These are phyloP conservation scores for Carex myosuroides DNA, from an alignment of 176 grass and related monocot genomes.

Conservation along the genomic window DNA sequence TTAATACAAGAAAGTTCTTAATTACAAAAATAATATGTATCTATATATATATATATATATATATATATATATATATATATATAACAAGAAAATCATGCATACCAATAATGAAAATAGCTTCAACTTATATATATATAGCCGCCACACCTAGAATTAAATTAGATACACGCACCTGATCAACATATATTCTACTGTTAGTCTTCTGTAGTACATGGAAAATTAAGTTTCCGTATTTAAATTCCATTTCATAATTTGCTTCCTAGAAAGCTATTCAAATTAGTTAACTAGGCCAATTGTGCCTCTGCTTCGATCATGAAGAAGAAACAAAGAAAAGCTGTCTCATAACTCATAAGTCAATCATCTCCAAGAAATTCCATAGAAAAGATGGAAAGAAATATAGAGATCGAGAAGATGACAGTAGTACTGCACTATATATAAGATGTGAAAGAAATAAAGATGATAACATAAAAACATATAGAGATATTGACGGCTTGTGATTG, in stretches of 20 bases:
- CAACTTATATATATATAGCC: not conserved
- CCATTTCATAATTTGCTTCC: not conserved
- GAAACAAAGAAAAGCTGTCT: not conserved
- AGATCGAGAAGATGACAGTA: not conserved
- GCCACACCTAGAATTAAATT: not conserved
- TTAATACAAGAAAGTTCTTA: not conserved
- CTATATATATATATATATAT: not conserved
- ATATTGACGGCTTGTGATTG: not conserved
- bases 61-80: not conserved
- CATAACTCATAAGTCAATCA: not conserved
- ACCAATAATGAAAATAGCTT: not conserved
- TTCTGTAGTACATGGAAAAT: not conserved
- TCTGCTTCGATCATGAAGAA: not conserved
- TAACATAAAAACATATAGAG: not conserved
- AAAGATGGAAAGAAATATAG: not conserved
- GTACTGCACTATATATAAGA: not conserved
- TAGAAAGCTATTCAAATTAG: not conserved
- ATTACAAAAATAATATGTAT: not conserved
- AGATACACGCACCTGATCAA: not conserved
- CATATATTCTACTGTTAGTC: not conserved
- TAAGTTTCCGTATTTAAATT: not conserved
- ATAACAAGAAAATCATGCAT: not conserved
- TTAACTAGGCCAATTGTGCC: not conserved
- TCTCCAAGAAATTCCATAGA: not conserved
- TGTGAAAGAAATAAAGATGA: not conserved